These are phyloP conservation scores for Fusarium bulbicola DNA, from an alignment of 2,329 filamentous ascomycete genomes.

Conservation along the genomic window DNA sequence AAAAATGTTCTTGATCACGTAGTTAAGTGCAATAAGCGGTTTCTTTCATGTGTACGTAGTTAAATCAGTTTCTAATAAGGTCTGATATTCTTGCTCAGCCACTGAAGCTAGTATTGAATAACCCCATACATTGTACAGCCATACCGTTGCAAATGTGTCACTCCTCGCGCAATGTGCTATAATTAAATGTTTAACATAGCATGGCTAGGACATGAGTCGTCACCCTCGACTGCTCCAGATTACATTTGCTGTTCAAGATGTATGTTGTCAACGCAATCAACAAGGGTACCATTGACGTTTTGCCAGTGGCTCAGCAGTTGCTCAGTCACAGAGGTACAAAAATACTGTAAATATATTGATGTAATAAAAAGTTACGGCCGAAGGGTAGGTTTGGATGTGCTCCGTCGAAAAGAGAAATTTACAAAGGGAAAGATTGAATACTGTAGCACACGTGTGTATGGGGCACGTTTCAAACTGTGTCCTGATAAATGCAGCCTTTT, in stretches of 20 bases:
- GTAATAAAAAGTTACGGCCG: slow-evolving; percentile 7
- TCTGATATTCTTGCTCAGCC: background rate
- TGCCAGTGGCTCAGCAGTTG: slow-evolving; percentile 35
- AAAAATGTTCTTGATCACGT: background rate
- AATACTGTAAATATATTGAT: background rate
- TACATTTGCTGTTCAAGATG: background rate
- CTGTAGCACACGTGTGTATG: slow-evolving; percentile 1
- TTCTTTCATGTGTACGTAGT: too few relatives aligned
- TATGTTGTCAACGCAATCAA: slow-evolving; percentile 22
- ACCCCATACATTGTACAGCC: background rate
- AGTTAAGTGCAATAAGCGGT: background rate
- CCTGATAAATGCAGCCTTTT: slow-evolving; percentile 9
- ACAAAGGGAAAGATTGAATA: background rate
- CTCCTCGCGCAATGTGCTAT: background rate
- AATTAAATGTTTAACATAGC: background rate
- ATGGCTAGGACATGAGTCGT: background rate
- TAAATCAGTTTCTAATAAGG: background rate
- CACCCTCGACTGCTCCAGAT: background rate
- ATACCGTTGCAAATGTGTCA: background rate
- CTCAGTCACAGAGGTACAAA: background rate
- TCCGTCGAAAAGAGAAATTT: background rate
- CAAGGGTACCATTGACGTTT: slow-evolving; percentile 32
- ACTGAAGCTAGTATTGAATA: background rate
- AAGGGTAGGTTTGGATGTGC: background rate
- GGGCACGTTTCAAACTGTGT: slow-evolving; percentile 15